These are phyloP conservation scores for Magnolia kwangsiensis DNA, from an alignment of 164 flowering plant species.

Conservation along the genomic window DNA sequence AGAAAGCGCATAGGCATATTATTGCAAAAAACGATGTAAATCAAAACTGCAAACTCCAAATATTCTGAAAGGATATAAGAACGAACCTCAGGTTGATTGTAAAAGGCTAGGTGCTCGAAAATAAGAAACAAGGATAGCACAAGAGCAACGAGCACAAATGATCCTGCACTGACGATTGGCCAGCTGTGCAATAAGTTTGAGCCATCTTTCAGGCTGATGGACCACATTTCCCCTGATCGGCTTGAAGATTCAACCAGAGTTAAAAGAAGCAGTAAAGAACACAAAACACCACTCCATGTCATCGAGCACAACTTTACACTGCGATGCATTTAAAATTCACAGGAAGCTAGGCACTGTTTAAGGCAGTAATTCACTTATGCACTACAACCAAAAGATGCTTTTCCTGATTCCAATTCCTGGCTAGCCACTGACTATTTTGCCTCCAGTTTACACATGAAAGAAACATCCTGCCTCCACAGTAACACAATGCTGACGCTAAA, in stretches of 20 bases:
- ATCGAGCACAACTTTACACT: conserved; percentile 12
- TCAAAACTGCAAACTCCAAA: neutral
- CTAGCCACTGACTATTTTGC: neutral
- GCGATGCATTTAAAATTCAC: neutral
- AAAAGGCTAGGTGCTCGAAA: conserved; percentile 83
- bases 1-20: neutral
- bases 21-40: neutral
- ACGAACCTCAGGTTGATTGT: conserved; percentile 92
- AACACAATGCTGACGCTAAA: neutral
- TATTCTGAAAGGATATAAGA: conserved; percentile 10
- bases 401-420: neutral
- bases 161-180: conserved; percentile 71
- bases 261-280: conserved; percentile 32
- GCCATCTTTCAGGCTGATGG: conserved; percentile 32
- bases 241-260: conserved; percentile 50
- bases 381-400: neutral
- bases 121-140: conserved; percentile 76
- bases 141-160: conserved; percentile 78
- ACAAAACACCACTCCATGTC: conserved; percentile 48
- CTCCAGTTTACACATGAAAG: neutral
- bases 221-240: conserved; percentile 42
- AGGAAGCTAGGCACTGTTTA: neutral
- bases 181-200: conserved; percentile 46
- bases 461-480: conserved; percentile 3
- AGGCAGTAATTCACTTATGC: neutral